These are phyloP conservation scores for Neocatenulostroma microsporum DNA, from an alignment of 2,329 filamentous ascomycete species.

Conservation along the genomic window DNA sequence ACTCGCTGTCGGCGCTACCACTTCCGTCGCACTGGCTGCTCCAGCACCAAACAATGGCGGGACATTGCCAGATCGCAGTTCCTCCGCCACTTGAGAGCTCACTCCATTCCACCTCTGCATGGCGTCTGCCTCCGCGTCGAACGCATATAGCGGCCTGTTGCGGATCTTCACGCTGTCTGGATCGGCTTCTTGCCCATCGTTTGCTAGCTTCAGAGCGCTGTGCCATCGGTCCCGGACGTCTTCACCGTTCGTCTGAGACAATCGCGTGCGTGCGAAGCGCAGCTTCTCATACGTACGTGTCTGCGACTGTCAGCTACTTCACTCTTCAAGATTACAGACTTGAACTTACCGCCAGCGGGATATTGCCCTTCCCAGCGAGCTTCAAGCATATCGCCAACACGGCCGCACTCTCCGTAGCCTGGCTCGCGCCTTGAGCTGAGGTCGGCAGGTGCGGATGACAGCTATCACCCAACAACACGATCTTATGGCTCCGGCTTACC, in stretches of 20 bases:
- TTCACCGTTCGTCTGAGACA: slow-evolving; percentile 8
- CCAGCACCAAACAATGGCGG: slow-evolving; percentile 3
- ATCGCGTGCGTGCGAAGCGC: slow-evolving; percentile 7
- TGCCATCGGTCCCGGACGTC: slow-evolving; percentile 9
- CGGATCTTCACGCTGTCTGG: slow-evolving; percentile 9
- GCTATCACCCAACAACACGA: slow-evolving; percentile 6
- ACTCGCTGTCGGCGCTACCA: not conserved
- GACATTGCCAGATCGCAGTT: slow-evolving; percentile 3
- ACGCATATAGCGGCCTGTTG: slow-evolving; percentile 8
- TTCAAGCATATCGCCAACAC: slow-evolving; percentile 8
- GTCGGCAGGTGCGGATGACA: slow-evolving; percentile 8
- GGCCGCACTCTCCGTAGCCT: slow-evolving; percentile 7
- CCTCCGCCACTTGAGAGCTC: slow-evolving; percentile 8
- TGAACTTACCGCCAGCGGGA: slow-evolving; percentile 6
- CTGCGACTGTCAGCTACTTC: slow-evolving; percentile 3
- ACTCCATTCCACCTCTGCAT: slow-evolving; percentile 8
- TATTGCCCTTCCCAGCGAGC: slow-evolving; percentile 4
- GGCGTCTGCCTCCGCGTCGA: slow-evolving; percentile 9
- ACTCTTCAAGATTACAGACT: not conserved
- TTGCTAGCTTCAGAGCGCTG: slow-evolving; percentile 5
- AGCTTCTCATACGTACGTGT: slow-evolving; percentile 10
- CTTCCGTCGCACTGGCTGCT: not conserved
- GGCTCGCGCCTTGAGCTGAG: slow-evolving; percentile 5
- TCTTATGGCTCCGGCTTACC: slow-evolving; percentile 6
- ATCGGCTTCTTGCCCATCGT: slow-evolving; percentile 8